These are phyloP conservation scores for Trichocladium antarcticum DNA, from an alignment of 495 filamentous ascomycete genomes.

Conservation along the genomic window DNA sequence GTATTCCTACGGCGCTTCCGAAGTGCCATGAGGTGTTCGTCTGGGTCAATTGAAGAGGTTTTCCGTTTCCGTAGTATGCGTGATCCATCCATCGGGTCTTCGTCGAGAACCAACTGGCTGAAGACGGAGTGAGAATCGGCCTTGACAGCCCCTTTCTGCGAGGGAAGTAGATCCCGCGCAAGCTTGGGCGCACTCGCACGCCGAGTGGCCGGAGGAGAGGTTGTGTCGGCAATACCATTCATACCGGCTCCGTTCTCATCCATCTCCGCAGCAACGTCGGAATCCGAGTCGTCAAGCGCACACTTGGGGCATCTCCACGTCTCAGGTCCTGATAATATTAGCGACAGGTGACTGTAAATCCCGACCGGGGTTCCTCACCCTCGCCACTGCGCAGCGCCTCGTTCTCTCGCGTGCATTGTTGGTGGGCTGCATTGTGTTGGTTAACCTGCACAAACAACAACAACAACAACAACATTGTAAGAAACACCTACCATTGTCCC, in stretches of 20 bases:
- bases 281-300: slow-evolving; percentile 50
- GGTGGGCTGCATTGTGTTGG: slow-evolving; percentile 60
- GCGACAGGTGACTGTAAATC: background rate
- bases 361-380: slow-evolving; percentile 16
- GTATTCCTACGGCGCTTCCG: slow-evolving; percentile 38
- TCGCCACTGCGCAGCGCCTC: slow-evolving; percentile 47
- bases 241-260: slow-evolving; percentile 30
- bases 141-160: slow-evolving; percentile 55
- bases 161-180: slow-evolving; percentile 64
- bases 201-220: slow-evolving; percentile 25
- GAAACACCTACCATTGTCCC: slow-evolving; percentile 68
- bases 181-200: slow-evolving; percentile 43
- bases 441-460: slow-evolving; percentile 19
- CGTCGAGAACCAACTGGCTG: slow-evolving; percentile 64
- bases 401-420: slow-evolving; percentile 80
- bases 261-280: slow-evolving; percentile 23
- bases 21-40: slow-evolving; percentile 33
- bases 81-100: slow-evolving; percentile 76
- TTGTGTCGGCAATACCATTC: slow-evolving; percentile 28
- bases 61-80: slow-evolving; percentile 82
- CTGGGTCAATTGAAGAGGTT: slow-evolving; percentile 40
- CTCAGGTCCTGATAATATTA: slow-evolving; percentile 42
- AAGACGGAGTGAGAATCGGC: slow-evolving; percentile 82
- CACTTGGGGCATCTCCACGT: slow-evolving; percentile 77
- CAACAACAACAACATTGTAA: slow-evolving; percentile 5